Evolutionary conservation across 345 rosid genomes (phyloP), one percentile per base, ranked within the genome.

Genomic region (Reutealis trisperma): DNA sequence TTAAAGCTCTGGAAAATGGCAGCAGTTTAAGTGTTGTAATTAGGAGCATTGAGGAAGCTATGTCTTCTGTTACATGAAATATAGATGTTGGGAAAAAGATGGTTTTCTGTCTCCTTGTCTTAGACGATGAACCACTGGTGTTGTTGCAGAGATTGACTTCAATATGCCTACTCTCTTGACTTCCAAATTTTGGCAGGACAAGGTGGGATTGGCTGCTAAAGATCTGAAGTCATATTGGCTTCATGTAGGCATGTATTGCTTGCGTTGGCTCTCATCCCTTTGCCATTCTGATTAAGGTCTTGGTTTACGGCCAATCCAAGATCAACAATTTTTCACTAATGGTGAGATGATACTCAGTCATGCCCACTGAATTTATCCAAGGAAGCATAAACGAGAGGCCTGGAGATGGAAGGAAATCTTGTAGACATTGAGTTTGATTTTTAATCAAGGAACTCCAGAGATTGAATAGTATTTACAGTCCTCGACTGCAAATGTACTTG

Each of bases 1-100:
- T 91, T 70, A 89, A 81, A 84, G 94, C 99, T 70, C 89, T 94
- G 68, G 97, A 94, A 90, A 88, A 75, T 72, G 95, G 99, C 51
- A 67, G 86, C 67, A 85, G 94, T 84, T 89, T 94, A 37, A 89
- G 99, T 75, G 80, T 82, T 72, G 93, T 93, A 54, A 91, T 95
- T 51, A 84, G 88, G 86, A 83, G 86, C 76, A 91, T 93, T 27
- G 98, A 95, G 84, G 93, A 87, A 88, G 91, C 95, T 66, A 90
- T 91, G 89, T 65, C 89, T 77, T 77, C 87, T 72, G 34, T 70
- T 49, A 47, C 25, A 78, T 88, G 87, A 87, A 60, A 37, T 1
- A n/a, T 22, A 65, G 24, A 52, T 45, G 58, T 8, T 13, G 44
- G 59, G 47, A 55, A 44, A 8, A 27, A 12, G 9, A 7, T 65